phyloP scores from a whole-genome alignment of 192 early-diverging fungal species.

The Umbelopsis vinacea region DNA sequence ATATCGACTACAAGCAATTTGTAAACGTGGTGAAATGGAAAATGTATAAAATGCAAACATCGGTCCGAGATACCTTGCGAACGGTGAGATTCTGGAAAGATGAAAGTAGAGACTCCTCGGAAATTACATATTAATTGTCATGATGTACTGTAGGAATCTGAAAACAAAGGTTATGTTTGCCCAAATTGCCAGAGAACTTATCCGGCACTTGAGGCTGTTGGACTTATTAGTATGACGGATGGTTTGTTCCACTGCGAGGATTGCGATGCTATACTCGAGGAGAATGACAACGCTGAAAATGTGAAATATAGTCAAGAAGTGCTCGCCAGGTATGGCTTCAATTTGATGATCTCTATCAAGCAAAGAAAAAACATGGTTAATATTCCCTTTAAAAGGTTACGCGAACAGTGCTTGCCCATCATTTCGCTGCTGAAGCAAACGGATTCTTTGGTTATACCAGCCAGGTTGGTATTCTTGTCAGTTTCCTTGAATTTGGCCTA shows the following conservation, averaged over 20 bases:
- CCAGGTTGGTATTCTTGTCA: conserved; percentile 42
- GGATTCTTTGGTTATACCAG: conserved; percentile 66
- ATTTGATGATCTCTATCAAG: background rate
- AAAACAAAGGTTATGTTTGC: conserved; percentile 75
- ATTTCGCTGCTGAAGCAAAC: conserved; percentile 75
- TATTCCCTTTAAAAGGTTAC: conserved; percentile 46
- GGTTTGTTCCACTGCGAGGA: conserved; percentile 64
- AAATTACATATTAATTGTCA: background rate
- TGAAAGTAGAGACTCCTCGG: background rate
- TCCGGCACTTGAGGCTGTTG: conserved; percentile 62
- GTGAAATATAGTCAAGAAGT: conserved; percentile 57
- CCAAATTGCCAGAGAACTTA: conserved; percentile 62
- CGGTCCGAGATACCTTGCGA: conserved; percentile 59
- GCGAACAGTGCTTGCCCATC: conserved; percentile 73
- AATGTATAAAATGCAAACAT: conserved; percentile 81
- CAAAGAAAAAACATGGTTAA: background rate
- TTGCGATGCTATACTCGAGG: conserved; percentile 58
- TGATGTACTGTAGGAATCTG: conserved; percentile 51
- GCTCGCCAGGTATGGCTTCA: conserved; percentile 46
- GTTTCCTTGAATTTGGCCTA: too few species aligned
- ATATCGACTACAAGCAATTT: conserved; percentile 92
- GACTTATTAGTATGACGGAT: conserved; percentile 47
- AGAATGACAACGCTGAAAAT: conserved; percentile 68
- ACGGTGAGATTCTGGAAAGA: conserved; percentile 37
- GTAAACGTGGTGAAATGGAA: conserved; percentile 92